Evolutionary conservation across 805 yeast genomes (phyloP).

Genomic region (Sugiyamaella chiloensis): DNA sequence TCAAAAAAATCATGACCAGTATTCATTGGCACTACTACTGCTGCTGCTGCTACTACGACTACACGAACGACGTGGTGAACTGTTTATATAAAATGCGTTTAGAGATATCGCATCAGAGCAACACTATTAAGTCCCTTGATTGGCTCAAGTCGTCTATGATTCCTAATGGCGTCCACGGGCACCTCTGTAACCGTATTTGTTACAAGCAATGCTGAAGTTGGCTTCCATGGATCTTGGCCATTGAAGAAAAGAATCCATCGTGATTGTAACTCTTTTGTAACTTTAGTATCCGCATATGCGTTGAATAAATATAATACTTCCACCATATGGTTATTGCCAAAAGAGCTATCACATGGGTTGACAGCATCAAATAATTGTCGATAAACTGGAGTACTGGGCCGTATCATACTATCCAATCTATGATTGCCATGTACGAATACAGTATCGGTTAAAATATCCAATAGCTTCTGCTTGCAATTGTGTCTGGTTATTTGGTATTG

Average conservation of each 20-base stretch:
- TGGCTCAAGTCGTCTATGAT: slow-evolving; percentile 8
- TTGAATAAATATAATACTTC: slow-evolving; percentile 33
- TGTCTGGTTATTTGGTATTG: slow-evolving; percentile 7
- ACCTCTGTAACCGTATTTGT: slow-evolving; percentile 8
- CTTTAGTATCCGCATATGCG: slow-evolving; percentile 22
- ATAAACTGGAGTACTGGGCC: slow-evolving; percentile 22
- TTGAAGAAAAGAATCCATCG: slow-evolving; percentile 28
- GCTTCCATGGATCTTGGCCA: slow-evolving; percentile 31
- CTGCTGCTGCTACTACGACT: too few relatives aligned
- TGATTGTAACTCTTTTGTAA: slow-evolving; percentile 3
- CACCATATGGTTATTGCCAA: slow-evolving; percentile 35
- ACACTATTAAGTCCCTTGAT: slow-evolving; percentile 4
- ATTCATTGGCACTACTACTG: too few relatives aligned
- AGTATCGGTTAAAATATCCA: slow-evolving; percentile 22
- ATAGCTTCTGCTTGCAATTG: slow-evolving; percentile 4
- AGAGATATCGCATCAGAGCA: background rate
- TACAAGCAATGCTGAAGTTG: slow-evolving; percentile 12
- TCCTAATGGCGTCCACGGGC: background rate
- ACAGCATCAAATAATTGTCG: slow-evolving; percentile 32
- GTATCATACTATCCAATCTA: slow-evolving; percentile 9
- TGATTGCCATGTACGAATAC: slow-evolving; percentile 22
- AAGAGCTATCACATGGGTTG: slow-evolving; percentile 28
- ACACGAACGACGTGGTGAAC: background rate
- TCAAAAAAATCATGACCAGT: too few relatives aligned
- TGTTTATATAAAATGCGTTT: background rate